Percentiles rank a stretch among this genome's conserved stretches.
phyloP scores from a whole-genome alignment of 768 basidiomycete genomes.

The Suillus clintonianus region DNA sequence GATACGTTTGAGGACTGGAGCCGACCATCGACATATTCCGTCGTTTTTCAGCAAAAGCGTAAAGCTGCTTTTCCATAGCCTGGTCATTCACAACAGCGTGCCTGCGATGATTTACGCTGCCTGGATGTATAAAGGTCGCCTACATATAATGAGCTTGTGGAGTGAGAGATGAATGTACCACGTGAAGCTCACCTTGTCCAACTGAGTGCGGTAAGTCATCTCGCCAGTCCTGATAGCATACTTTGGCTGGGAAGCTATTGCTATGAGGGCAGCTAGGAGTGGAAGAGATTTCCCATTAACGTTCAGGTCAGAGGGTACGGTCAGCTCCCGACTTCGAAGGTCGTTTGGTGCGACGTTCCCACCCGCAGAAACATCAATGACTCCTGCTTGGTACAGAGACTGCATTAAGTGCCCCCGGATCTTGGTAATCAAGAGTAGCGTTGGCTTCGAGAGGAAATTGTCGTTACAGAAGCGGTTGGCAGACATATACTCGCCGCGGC shows the following conservation, averaged over 20 bases:
- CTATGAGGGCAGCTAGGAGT: conserved; percentile 79
- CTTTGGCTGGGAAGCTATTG: conserved; percentile 86
- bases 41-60: conserved; percentile 83
- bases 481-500: conserved; percentile 56
- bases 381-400: conserved; percentile 75
- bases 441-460: conserved; percentile 90
- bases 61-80: conserved; percentile 65
- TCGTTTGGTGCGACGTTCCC: conserved; percentile 38
- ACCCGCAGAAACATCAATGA: conserved; percentile 81
- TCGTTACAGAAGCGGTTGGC: conserved; percentile 80
- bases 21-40: conserved; percentile 62
- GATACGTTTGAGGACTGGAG: conserved; percentile 58
- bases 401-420: conserved; percentile 78
- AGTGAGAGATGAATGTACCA: background rate
- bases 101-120: conserved; percentile 81
- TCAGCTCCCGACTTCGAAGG: conserved; percentile 35
- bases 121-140: conserved; percentile 80
- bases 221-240: conserved; percentile 80
- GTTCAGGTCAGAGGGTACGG: conserved; percentile 69
- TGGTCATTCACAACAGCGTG: conserved; percentile 31
- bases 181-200: conserved; percentile 69
- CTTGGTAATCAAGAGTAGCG: conserved; percentile 77
- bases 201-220: conserved; percentile 67
- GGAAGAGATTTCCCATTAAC: conserved; percentile 73
- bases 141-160: conserved; percentile 31